These are phyloP conservation scores for Luffa aegyptiaca DNA, from an alignment of 306 rosid genomes.

Conservation along the genomic window DNA sequence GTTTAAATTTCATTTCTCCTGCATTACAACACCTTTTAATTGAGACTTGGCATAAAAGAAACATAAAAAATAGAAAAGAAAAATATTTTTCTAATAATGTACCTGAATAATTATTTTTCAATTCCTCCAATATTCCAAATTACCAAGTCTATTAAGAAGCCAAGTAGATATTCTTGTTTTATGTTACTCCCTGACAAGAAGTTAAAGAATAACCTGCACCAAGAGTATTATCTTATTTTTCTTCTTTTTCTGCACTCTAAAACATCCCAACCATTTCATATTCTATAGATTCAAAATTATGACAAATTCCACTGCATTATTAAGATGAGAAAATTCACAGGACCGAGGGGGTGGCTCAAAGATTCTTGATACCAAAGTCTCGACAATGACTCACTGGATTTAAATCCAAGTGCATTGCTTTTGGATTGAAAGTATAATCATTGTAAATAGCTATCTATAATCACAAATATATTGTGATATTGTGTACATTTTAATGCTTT, in stretches of 20 bases:
- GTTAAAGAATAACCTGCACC: neutral
- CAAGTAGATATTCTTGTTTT: neutral
- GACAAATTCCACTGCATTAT: neutral
- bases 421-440: neutral
- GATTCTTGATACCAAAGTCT: neutral
- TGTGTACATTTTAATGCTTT: neutral
- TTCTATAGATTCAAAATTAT: neutral
- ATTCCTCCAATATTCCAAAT: neutral
- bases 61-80: neutral
- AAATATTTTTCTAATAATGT: neutral
- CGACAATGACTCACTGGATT: neutral
- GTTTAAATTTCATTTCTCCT: neutral
- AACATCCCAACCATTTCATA: neutral
- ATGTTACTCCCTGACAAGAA: neutral
- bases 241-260: neutral
- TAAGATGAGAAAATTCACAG: neutral
- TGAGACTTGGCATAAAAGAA: neutral
- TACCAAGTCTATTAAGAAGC: constrained; percentile 2
- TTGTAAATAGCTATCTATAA: neutral
- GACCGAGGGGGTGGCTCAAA: neutral
- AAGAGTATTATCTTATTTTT: neutral
- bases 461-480: neutral
- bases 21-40: constrained; percentile 2
- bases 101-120: constrained; percentile 1
- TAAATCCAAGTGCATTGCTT: neutral